These are phyloP conservation scores for Calonectria pseudoturangicola DNA, from an alignment of 2,329 filamentous ascomycete species.

Conservation along the genomic window DNA sequence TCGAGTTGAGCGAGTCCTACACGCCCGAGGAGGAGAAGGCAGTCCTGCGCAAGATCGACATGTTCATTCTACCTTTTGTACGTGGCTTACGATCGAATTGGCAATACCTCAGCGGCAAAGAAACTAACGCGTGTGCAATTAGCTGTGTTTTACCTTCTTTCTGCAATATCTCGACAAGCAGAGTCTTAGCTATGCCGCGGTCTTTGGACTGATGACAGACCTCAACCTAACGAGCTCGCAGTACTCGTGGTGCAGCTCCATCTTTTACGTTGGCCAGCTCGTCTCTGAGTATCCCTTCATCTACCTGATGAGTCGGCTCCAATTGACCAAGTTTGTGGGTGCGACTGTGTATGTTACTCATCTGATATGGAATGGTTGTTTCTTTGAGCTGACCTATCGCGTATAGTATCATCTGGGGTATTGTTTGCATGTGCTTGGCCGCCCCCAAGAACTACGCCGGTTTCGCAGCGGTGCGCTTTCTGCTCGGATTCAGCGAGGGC, in stretches of 20 bases:
- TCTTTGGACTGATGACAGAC: constrained; percentile 68
- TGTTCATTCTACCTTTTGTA: constrained; percentile 57
- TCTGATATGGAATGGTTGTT: background rate
- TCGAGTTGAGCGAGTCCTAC: constrained; percentile 38
- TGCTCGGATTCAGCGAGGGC: constrained; percentile 61
- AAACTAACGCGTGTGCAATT: background rate
- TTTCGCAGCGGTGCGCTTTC: constrained; percentile 63
- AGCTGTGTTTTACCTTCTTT: constrained; percentile 64
- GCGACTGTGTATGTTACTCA: constrained; percentile 62
- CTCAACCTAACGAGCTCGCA: constrained; percentile 65
- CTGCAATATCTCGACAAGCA: constrained; percentile 69
- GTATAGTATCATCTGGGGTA: constrained; percentile 64
- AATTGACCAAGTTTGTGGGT: constrained; percentile 70
- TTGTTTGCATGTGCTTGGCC: constrained; percentile 66
- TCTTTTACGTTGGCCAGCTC: constrained; percentile 68
- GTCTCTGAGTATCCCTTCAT: constrained; percentile 70
- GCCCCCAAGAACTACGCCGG: constrained; percentile 62
- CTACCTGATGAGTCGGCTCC: constrained; percentile 70
- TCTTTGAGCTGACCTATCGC: background rate
- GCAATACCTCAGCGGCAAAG: background rate
- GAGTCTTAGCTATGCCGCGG: constrained; percentile 67
- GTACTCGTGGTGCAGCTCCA: constrained; percentile 69
- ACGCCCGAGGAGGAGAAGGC: constrained; percentile 56
- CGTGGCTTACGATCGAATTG: background rate
- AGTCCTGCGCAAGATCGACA: constrained; percentile 59